Conservation (phyloP, 2,329 filamentous ascomycete genomes). For the Dactylellina sp. region DNA sequence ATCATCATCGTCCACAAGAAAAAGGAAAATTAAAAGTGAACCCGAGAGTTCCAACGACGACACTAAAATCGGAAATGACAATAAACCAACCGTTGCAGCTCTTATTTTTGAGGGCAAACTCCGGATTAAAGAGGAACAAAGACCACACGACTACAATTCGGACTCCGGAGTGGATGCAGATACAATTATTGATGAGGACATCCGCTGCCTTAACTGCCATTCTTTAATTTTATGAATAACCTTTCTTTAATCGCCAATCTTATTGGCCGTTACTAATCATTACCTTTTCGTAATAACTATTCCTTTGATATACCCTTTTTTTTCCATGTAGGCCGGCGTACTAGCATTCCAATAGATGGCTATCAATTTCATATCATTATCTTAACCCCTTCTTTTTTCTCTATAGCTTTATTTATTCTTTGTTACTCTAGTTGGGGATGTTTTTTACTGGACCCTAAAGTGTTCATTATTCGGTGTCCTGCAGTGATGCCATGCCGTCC, state of each 20-base stretch:
- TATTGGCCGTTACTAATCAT: not conserved
- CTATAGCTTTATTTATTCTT: no score
- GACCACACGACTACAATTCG: constrained; percentile 7
- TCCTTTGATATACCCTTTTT: not conserved
- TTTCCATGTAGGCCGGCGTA: not conserved
- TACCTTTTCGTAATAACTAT: not conserved
- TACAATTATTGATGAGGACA: constrained; percentile 38
- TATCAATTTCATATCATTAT: not conserved
- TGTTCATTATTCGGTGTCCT: no score
- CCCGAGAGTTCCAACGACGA: not conserved
- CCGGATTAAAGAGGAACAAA: constrained; percentile 27
- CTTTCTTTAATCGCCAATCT: not conserved
- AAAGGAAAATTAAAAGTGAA: no score
- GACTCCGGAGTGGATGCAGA: constrained; percentile 31
- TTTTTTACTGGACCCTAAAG: no score
- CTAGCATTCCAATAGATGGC: not conserved
- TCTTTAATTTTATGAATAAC: constrained; percentile 9
- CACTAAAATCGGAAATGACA: not conserved
- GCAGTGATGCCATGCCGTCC: no score
- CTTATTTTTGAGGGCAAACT: constrained; percentile 19
- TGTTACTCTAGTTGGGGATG: no score
- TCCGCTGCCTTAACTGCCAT: constrained; percentile 29
- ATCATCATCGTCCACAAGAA: not conserved
- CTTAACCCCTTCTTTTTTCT: not conserved
- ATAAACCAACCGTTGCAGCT: constrained; percentile 7